Conservation (phyloP, 139 green algal genomes). For the Limnomonas spitsbergensis region DNA sequence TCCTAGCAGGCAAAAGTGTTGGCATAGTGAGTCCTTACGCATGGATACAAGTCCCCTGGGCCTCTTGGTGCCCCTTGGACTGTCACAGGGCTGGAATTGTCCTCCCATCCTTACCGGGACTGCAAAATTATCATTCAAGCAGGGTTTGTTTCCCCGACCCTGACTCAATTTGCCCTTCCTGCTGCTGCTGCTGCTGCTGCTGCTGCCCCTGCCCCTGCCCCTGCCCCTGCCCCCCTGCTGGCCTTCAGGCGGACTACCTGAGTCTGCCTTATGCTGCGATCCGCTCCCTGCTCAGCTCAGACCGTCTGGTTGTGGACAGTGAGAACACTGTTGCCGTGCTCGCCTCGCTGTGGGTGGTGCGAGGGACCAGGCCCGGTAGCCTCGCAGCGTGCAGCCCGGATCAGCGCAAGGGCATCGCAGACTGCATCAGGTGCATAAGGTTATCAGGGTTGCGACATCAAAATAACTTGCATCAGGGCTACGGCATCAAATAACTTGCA, state of each 20-base stretch:
- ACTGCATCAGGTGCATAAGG: slow-evolving; percentile 1
- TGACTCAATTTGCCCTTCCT: neutral
- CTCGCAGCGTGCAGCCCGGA: neutral
- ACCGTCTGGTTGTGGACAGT: neutral
- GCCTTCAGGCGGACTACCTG: neutral
- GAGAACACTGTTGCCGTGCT: slow-evolving; percentile 3
- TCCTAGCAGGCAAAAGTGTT: too few species aligned
- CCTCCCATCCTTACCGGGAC: too few species aligned
- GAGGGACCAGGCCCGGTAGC: neutral
- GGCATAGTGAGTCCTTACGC: too few species aligned
- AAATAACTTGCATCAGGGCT: neutral
- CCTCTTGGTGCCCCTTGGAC: too few species aligned
- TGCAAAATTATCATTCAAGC: too few species aligned
- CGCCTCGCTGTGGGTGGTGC: neutral
- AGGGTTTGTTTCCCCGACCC: too few species aligned
- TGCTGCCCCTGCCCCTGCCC: neutral
- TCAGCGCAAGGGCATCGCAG: neutral
- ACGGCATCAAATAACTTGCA: neutral
- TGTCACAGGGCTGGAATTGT: too few species aligned
- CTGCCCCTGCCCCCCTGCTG: neutral
- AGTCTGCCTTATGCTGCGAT: neutral
- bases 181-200: neutral
- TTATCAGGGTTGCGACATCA: neutral
- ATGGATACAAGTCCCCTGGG: too few species aligned
- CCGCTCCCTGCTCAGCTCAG: neutral